Evolutionary conservation across 176 grass and related monocot genomes (phyloP).

Genomic region (Rhynchospora tenuis): DNA sequence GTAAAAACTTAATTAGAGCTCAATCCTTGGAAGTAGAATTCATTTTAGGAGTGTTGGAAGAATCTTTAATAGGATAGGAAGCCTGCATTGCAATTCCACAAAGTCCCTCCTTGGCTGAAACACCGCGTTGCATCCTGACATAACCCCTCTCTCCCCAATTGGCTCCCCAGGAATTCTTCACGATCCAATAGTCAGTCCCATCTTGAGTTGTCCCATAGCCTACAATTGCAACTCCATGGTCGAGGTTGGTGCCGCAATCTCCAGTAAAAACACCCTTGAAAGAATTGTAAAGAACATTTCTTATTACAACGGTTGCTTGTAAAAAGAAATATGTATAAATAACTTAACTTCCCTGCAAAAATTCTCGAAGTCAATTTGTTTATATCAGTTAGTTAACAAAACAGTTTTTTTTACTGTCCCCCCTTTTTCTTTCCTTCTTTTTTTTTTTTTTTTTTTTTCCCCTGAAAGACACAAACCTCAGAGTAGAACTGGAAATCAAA

Average conservation of each 20-base stretch:
- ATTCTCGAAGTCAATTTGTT: not conserved
- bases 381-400: not conserved
- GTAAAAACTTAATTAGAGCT: not conserved
- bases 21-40: not conserved
- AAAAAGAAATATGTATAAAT: not conserved
- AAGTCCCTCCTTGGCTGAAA: constrained; percentile 47
- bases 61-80: constrained; percentile 36
- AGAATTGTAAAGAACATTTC: not conserved
- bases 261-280: constrained; percentile 46
- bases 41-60: not conserved
- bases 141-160: constrained; percentile 58
- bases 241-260: constrained; percentile 37
- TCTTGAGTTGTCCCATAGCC: constrained; percentile 35
- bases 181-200: constrained; percentile 47
- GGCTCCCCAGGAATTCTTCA: constrained; percentile 69
- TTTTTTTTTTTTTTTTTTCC: not conserved
- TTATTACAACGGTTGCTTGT: not conserved
- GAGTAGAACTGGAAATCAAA: constrained; percentile 52
- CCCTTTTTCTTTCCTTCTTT: too few relatives aligned
- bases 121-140: constrained; percentile 50
- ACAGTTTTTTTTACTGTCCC: not conserved
- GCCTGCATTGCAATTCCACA: constrained; percentile 67
- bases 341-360: not conserved
- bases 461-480: constrained; percentile 12
- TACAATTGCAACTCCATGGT: constrained; percentile 59